phyloP scores from a whole-genome alignment of 2,329 filamentous ascomycete species.

The Fulvia fulva region DNA sequence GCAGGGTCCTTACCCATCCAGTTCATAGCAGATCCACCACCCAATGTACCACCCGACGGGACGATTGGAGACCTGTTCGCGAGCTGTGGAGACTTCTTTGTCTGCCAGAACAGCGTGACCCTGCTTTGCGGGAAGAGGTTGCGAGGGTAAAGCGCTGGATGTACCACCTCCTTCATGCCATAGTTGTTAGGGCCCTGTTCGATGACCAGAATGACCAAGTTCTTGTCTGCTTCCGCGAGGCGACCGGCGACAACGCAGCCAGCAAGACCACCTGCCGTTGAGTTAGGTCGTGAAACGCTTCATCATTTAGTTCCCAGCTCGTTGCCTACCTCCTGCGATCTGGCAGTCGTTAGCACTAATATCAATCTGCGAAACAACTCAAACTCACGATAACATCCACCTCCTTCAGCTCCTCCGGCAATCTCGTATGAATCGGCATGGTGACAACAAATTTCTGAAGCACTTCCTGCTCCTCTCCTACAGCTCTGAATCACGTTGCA shows the following conservation, averaged over 20 bases:
- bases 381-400: conserved; percentile 15
- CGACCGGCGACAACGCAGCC: conserved; percentile 50
- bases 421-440: conserved; percentile 18
- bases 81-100: conserved; percentile 44
- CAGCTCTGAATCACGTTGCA: background rate
- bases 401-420: conserved; percentile 14
- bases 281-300: background rate
- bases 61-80: conserved; percentile 45
- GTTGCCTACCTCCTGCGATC: conserved; percentile 16
- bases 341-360: background rate
- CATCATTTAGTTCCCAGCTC: no score
- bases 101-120: conserved; percentile 51
- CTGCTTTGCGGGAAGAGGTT: conserved; percentile 50
- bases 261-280: conserved; percentile 43
- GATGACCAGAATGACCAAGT: conserved; percentile 50
- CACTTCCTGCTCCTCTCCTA: background rate
- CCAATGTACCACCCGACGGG: conserved; percentile 50
- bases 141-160: conserved; percentile 49
- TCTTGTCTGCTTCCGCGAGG: conserved; percentile 49
- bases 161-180: conserved; percentile 47
- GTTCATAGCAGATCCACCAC: conserved; percentile 50
- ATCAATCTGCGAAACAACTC: background rate
- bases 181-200: conserved; percentile 54
- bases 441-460: background rate
- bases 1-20: no score